Evolutionary conservation across 2,329 filamentous ascomycete genomes (phyloP).

Genomic region (Blastomyces gilchristii): DNA sequence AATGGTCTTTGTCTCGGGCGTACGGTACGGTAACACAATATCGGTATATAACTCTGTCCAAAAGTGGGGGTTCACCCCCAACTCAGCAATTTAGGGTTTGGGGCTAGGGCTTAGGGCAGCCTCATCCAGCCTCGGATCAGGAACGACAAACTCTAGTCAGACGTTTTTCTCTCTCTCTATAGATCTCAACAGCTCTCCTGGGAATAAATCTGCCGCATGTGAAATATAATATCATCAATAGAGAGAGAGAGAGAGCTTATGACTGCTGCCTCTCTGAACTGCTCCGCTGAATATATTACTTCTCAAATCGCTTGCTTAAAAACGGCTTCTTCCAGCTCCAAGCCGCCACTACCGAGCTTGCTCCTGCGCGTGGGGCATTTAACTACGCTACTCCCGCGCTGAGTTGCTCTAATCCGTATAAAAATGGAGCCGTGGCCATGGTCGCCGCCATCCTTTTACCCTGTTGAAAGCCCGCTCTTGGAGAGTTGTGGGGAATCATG

Average conservation of each 20-base stretch:
- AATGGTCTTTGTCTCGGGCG: too few species aligned
- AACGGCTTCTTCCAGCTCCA: not conserved
- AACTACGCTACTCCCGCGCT: not conserved
- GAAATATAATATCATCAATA: too few species aligned
- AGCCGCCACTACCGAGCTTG: not conserved
- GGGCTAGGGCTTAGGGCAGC: slow-evolving; percentile 6
- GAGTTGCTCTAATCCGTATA: not conserved
- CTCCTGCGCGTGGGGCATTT: not conserved
- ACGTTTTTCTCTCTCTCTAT: too few species aligned
- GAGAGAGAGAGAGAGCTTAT: too few species aligned
- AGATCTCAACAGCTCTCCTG: too few species aligned
- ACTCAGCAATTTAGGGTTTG: slow-evolving; percentile 3
- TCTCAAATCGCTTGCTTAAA: not conserved
- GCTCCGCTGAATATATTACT: not conserved
- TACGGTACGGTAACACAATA: too few species aligned
- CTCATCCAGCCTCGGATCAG: not conserved
- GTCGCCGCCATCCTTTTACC: not conserved
- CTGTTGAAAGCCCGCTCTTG: not conserved
- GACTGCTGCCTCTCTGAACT: too few species aligned
- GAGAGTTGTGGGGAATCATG: not conserved
- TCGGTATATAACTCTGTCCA: not conserved
- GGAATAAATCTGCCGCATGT: too few species aligned
- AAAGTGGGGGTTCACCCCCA: slow-evolving; percentile 2
- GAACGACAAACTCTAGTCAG: too few species aligned
- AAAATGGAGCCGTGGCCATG: not conserved